Conservation (phyloP, 768 basidiomycete species). For the Tricholoma flavovirens region DNA sequence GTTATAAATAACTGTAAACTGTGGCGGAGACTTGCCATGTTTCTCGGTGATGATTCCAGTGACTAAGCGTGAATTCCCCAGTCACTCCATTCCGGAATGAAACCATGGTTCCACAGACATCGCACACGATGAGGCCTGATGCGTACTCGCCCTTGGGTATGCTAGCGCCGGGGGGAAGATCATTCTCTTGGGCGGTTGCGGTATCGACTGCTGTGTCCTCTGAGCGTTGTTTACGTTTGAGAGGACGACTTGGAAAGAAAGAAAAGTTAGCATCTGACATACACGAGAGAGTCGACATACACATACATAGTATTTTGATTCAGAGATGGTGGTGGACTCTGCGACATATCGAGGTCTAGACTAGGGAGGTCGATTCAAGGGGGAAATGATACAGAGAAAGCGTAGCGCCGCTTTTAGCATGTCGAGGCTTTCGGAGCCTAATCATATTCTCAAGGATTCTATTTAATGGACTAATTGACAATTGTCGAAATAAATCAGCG, state of each 20-base stretch:
- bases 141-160: constrained; percentile 47
- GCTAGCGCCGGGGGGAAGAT: constrained; percentile 8
- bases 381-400: background rate
- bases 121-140: constrained; percentile 60
- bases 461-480: too few relatives aligned
- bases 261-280: background rate
- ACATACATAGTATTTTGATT: background rate
- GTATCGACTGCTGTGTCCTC: constrained; percentile 4
- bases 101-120: constrained; percentile 53
- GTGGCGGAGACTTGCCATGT: too few relatives aligned
- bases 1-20: background rate
- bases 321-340: background rate
- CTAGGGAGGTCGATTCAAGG: too few relatives aligned
- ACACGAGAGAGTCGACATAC: background rate
- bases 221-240: constrained; percentile 24
- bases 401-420: constrained; percentile 2
- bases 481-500: too few relatives aligned
- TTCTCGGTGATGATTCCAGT: constrained; percentile 63
- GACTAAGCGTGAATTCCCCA: constrained; percentile 58
- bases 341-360: background rate
- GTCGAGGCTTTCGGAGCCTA: background rate
- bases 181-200: background rate
- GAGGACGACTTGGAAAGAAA: constrained; percentile 2
- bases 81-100: constrained; percentile 62
- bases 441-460: too few relatives aligned